phyloP scores from a whole-genome alignment of 208 protist genomes.

The Trypanosoma lewisi region DNA sequence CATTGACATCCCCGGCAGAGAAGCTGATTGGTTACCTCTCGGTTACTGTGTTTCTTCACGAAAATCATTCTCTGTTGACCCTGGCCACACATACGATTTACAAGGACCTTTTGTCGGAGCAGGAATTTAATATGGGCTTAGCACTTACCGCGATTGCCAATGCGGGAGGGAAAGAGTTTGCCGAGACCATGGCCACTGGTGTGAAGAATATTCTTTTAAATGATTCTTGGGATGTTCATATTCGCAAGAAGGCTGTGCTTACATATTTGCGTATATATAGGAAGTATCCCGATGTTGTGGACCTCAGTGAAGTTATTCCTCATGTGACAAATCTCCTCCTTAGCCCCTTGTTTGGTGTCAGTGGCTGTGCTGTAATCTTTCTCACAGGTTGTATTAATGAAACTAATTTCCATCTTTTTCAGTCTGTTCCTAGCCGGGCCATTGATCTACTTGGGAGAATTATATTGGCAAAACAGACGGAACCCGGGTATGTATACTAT shows the following conservation, averaged over 20 bases:
- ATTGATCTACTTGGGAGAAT: slow-evolving; percentile 85
- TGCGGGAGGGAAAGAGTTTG: slow-evolving; percentile 96
- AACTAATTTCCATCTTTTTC: slow-evolving; percentile 59
- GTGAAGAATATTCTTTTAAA: slow-evolving; percentile 95
- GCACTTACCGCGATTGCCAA: slow-evolving; percentile 97
- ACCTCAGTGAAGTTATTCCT: slow-evolving; percentile 57
- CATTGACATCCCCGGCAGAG: slow-evolving; percentile 93
- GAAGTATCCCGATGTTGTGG: slow-evolving; percentile 91
- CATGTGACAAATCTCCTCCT: slow-evolving; percentile 87
- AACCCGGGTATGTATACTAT: slow-evolving; percentile 97
- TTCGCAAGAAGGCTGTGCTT: slow-evolving; percentile 98
- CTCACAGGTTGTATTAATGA: slow-evolving; percentile 87
- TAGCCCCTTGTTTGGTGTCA: slow-evolving; percentile 89
- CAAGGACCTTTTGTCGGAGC: slow-evolving; percentile 91
- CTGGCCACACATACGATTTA: slow-evolving; percentile 98
- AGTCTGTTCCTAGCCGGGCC: slow-evolving; percentile 52
- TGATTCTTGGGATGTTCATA: slow-evolving; percentile 60
- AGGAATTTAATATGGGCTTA: slow-evolving; percentile 93
- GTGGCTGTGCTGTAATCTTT: slow-evolving; percentile 91
- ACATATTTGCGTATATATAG: slow-evolving; percentile 96
- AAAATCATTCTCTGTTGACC: slow-evolving; percentile 96
- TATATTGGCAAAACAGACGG: slow-evolving; percentile 85
- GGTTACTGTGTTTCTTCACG: slow-evolving; percentile 94
- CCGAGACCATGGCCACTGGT: slow-evolving; percentile 94
- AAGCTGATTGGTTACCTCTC: slow-evolving; percentile 98